These are phyloP conservation scores for Panicum hallii DNA, from an alignment of 202 grass and related monocot species.

Conservation along the genomic window DNA sequence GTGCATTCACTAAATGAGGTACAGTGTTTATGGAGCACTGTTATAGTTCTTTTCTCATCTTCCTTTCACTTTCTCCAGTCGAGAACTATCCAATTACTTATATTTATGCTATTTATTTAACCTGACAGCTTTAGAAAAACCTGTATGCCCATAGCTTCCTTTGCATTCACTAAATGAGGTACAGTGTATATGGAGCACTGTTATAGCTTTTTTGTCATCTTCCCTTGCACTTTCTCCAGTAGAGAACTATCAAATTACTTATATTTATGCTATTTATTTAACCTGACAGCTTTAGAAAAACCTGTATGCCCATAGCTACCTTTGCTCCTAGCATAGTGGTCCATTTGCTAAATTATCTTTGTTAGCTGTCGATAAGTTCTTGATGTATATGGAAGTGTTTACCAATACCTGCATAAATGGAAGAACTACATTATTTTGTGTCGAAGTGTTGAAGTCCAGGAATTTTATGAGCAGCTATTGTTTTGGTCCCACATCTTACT, in stretches of 20 bases:
- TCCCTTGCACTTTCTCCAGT: slow-evolving; percentile 11
- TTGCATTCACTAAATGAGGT: slow-evolving; percentile 87
- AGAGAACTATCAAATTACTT: slow-evolving; percentile 5
- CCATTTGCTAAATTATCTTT: background rate
- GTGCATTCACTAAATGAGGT: slow-evolving; percentile 95
- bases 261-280: background rate
- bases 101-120: background rate
- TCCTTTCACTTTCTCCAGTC: slow-evolving; percentile 16
- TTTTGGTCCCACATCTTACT: slow-evolving; percentile 16
- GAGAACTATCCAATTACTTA: slow-evolving; percentile 1
- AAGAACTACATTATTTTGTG: background rate
- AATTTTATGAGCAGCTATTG: background rate
- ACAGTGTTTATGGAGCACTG: background rate
- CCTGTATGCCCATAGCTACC: background rate
- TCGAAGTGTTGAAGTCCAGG: background rate
- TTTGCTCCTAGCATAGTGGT: background rate
- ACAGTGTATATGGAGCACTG: slow-evolving; percentile 1
- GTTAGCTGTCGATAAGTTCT: slow-evolving; percentile 16
- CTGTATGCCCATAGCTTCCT: background rate
- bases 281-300: background rate
- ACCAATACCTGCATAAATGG: background rate
- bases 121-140: slow-evolving; percentile 1
- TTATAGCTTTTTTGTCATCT: slow-evolving; percentile 10
- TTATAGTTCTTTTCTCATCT: slow-evolving; percentile 4
- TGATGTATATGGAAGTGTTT: slow-evolving; percentile 11